A percentile compares a stretch with the other conserved stretches of the same genome.
These are phyloP conservation scores for Tricholoma sp. DNA, from an alignment of 768 basidiomycete genomes.

Conservation along the genomic window DNA sequence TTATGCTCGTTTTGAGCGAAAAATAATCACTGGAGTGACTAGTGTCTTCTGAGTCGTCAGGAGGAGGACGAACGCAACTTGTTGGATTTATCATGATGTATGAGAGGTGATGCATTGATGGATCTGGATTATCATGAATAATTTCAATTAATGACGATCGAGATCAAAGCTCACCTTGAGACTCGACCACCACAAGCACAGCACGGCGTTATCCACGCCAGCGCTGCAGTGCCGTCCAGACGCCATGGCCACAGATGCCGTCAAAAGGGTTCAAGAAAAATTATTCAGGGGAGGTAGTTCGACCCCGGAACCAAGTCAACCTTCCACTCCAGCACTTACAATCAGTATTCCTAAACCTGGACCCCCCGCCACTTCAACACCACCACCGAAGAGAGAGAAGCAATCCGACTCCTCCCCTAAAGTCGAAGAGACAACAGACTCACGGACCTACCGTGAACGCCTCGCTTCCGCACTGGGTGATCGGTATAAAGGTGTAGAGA, in stretches of 20 bases:
- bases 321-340: slow-evolving; percentile 36
- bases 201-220: neutral
- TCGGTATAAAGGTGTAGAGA: slow-evolving; percentile 79
- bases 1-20: too few species aligned
- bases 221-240: neutral
- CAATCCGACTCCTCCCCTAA: slow-evolving; percentile 31
- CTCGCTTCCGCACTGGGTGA: slow-evolving; percentile 59
- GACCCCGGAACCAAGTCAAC: slow-evolving; percentile 10
- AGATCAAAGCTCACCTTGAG: neutral
- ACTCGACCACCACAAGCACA: neutral
- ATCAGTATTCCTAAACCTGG: slow-evolving; percentile 76
- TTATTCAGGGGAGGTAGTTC: slow-evolving; percentile 51
- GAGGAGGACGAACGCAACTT: too few species aligned
- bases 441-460: slow-evolving; percentile 53
- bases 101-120: neutral
- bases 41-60: too few species aligned
- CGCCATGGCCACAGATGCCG: slow-evolving; percentile 35
- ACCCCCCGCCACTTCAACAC: slow-evolving; percentile 30
- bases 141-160: too few species aligned
- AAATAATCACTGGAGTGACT: too few species aligned
- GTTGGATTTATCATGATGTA: too few species aligned
- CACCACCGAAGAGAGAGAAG: slow-evolving; percentile 45
- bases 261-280: slow-evolving; percentile 68
- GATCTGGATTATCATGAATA: too few species aligned
- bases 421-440: slow-evolving; percentile 14